A percentile compares a stretch with the other conserved stretches of the same genome.
Evolutionary conservation across 2,329 filamentous ascomycete species (phyloP).

Genomic region (Fusarium irregulare): DNA sequence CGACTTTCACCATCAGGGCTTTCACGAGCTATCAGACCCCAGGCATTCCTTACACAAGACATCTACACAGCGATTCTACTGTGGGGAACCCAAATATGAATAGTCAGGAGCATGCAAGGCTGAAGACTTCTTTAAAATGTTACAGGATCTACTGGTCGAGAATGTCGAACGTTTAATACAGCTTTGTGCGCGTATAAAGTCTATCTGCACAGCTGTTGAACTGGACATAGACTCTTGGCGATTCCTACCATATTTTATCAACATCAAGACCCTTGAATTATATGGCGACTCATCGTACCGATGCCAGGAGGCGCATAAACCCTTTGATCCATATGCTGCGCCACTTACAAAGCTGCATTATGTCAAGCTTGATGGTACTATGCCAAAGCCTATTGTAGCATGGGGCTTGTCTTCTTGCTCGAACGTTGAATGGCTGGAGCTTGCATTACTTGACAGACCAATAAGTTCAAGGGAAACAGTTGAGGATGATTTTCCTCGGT

Average conservation of each 20-base stretch:
- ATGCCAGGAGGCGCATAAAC: neutral
- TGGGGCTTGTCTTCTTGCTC: neutral
- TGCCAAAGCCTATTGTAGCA: neutral
- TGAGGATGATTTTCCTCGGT: neutral
- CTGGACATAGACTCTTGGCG: neutral
- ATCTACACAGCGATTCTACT: neutral
- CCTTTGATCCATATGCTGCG: neutral
- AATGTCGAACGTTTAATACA: neutral
- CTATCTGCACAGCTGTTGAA: rapidly evolving
- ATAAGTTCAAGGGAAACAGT: rapidly evolving
- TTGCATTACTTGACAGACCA: neutral
- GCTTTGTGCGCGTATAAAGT: neutral
- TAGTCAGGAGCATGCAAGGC: neutral
- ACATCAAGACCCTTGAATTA: neutral
- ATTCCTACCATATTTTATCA: neutral
- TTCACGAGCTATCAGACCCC: neutral
- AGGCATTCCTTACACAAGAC: neutral
- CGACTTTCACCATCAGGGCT: neutral
- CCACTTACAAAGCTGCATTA: neutral
- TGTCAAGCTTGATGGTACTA: neutral
- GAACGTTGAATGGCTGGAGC: neutral
- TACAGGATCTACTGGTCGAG: neutral
- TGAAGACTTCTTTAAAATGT: neutral
- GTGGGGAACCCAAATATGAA: neutral
- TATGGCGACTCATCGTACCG: neutral